These are phyloP conservation scores for Hemileia vastatrix DNA, from an alignment of 1,284 basidiomycete species.

Conservation along the genomic window DNA sequence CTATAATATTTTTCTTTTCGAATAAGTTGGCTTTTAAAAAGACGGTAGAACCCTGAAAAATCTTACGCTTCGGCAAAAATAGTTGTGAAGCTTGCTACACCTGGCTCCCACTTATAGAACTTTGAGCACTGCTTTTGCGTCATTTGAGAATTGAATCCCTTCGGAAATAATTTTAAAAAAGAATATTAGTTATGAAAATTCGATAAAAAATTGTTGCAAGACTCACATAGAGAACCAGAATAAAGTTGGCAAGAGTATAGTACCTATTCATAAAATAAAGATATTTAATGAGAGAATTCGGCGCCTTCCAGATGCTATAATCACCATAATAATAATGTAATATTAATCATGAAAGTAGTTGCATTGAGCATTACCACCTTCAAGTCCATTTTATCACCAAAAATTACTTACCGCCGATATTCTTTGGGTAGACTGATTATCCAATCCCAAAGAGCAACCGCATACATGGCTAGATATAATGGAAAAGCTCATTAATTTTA, in stretches of 20 bases:
- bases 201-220: not conserved
- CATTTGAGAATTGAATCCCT: slow-evolving; percentile 22
- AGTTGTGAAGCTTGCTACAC: slow-evolving; percentile 16
- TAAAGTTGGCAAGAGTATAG: slow-evolving; percentile 19
- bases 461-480: slow-evolving; percentile 17
- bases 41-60: too few species aligned
- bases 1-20: too few species aligned
- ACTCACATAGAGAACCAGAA: slow-evolving; percentile 21
- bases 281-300: slow-evolving; percentile 15
- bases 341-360: too few species aligned
- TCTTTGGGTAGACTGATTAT: slow-evolving; percentile 19
- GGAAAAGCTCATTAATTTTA: too few species aligned
- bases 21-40: too few species aligned
- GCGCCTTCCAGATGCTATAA: slow-evolving; percentile 19
- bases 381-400: too few species aligned
- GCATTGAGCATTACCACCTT: too few species aligned
- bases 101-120: slow-evolving; percentile 23
- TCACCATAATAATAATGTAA: too few species aligned
- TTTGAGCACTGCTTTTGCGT: slow-evolving; percentile 1
- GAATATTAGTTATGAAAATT: not conserved
- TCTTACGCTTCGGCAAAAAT: slow-evolving; percentile 24
- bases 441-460: slow-evolving; percentile 21
- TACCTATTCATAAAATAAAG: slow-evolving; percentile 21
- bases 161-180: not conserved
- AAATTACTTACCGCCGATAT: slow-evolving; percentile 12